Evolutionary conservation across 2,329 filamentous ascomycete species (phyloP).

Genomic region (Cladosporium austrohemisphaericum): DNA sequence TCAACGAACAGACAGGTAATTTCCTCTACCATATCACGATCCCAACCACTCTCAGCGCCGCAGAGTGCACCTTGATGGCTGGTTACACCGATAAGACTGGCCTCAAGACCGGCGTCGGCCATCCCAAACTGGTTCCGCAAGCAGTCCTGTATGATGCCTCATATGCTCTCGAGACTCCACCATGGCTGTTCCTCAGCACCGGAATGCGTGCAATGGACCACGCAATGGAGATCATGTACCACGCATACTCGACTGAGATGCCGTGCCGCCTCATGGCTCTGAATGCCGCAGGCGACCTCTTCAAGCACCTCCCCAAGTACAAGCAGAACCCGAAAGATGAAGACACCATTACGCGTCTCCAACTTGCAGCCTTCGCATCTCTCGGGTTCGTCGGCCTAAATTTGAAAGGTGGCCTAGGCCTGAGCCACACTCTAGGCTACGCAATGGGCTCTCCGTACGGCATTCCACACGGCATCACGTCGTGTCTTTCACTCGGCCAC

Average conservation of each 20-base stretch:
- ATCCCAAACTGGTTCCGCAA: conserved; percentile 42
- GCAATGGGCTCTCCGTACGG: conserved; percentile 53
- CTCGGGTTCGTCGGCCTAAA: conserved; percentile 51
- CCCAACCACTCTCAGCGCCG: conserved; percentile 49
- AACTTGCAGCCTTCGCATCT: conserved; percentile 51
- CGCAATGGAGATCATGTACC: conserved; percentile 52
- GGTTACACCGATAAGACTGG: conserved; percentile 50
- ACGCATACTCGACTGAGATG: conserved; percentile 50
- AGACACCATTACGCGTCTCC: conserved; percentile 49
- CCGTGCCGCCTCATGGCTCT: conserved; percentile 46
- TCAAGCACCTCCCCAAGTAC: conserved; percentile 47
- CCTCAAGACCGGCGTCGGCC: conserved; percentile 47
- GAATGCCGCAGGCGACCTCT: conserved; percentile 45
- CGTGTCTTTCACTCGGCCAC: conserved; percentile 52
- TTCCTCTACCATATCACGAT: conserved; percentile 48
- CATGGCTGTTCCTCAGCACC: conserved; percentile 49
- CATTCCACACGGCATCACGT: conserved; percentile 56
- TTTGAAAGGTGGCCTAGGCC: conserved; percentile 48
- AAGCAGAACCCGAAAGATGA: conserved; percentile 44
- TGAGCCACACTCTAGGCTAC: conserved; percentile 44
- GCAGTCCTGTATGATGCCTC: conserved; percentile 53
- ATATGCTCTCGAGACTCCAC: conserved; percentile 51
- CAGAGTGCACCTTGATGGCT: conserved; percentile 53
- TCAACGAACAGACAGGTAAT: conserved; percentile 39
- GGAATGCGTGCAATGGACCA: conserved; percentile 55